Conservation (phyloP, 805 yeast species). For the Tetrapisispora fleetii region DNA sequence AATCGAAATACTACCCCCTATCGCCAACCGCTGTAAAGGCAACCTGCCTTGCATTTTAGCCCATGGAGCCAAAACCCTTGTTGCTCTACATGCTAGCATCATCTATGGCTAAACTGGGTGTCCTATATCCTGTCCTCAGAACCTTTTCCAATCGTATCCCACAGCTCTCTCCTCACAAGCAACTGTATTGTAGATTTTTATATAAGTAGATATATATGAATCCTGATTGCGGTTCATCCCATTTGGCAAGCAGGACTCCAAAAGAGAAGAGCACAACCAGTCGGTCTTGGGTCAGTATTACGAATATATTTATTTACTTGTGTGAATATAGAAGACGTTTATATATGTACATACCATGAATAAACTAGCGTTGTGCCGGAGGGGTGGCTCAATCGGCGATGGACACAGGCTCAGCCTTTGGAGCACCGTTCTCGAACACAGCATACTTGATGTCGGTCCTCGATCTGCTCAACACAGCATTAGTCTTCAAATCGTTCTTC, state of each 20-base stretch:
- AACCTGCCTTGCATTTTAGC: not conserved
- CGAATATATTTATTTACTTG: not conserved
- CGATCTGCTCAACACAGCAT: constrained; percentile 60
- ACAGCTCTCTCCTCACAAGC: no score
- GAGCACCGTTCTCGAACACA: constrained; percentile 60
- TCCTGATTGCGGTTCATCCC: no score
- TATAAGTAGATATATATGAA: no score
- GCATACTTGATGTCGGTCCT: constrained; percentile 63
- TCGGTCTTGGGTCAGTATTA: no score
- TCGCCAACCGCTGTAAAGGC: no score
- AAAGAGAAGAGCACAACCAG: no score
- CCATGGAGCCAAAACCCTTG: not conserved
- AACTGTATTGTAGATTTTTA: no score
- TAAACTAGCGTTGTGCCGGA: not conserved
- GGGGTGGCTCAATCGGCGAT: not conserved
- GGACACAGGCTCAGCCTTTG: constrained; percentile 28
- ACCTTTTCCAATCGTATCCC: no score
- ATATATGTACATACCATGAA: not conserved
- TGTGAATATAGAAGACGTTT: not conserved
- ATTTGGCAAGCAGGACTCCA: no score
- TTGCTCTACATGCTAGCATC: not conserved
- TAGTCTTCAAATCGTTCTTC: constrained; percentile 74
- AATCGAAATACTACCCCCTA: not conserved
- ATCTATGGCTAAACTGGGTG: not conserved
- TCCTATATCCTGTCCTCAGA: no score